Evolutionary conservation across 371 early-diverging fungal genomes (phyloP).

Genomic region (Mortierella sp.): DNA sequence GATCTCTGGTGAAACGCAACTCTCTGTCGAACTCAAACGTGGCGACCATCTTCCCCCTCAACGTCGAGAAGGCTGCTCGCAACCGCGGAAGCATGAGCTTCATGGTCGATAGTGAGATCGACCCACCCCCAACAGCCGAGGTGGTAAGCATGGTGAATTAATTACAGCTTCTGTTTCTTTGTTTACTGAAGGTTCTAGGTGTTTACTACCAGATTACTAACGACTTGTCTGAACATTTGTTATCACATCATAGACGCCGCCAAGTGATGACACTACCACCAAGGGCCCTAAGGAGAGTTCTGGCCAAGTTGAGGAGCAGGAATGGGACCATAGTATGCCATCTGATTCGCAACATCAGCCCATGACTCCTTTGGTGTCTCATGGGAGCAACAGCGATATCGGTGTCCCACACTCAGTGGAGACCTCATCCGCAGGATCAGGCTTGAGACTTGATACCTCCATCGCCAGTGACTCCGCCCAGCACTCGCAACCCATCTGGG

Average conservation of each 20-base stretch:
- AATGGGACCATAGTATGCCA: neutral
- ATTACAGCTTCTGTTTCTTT: neutral
- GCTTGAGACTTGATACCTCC: conserved; percentile 5
- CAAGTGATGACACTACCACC: too few species aligned
- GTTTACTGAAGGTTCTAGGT: neutral
- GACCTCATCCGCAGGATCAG: neutral
- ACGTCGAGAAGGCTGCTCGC: conserved; percentile 43
- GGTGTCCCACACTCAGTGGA: conserved; percentile 1
- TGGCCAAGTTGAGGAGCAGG: too few species aligned
- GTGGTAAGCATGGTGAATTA: neutral
- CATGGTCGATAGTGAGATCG: conserved; percentile 56
- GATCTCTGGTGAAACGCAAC: conserved; percentile 20
- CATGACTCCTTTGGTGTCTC: neutral
- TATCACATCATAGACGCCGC: neutral
- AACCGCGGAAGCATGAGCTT: conserved; percentile 56
- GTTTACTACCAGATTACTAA: neutral
- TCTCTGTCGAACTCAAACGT: conserved; percentile 26
- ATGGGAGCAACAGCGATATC: neutral
- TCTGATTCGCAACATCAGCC: neutral
- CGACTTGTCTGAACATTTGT: neutral
- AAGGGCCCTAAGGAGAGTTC: too few species aligned
- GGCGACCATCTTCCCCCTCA: conserved; percentile 32
- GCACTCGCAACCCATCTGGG: conserved; percentile 29
- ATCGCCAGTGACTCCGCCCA: conserved; percentile 11
- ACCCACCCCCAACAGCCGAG: neutral